phyloP scores from a whole-genome alignment of 2,329 filamentous ascomycete species.

The Colletotrichum liriopes region DNA sequence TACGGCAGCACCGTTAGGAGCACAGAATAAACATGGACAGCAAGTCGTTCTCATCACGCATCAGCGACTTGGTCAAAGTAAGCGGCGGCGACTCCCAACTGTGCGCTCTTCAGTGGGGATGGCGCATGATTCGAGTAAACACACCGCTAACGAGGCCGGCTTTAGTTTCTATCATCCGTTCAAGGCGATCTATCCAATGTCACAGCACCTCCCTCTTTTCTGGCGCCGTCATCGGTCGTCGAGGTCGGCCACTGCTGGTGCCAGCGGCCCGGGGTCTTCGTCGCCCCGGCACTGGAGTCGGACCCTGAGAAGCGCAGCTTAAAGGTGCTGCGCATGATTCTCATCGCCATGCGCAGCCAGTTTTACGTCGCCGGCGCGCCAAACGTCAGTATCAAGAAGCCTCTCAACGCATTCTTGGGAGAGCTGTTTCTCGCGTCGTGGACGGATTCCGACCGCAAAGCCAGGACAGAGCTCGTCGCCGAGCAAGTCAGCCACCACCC shows the following conservation, averaged over 20 bases:
- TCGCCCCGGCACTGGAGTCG: slow-evolving; percentile 62
- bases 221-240: slow-evolving; percentile 65
- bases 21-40: slow-evolving; percentile 35
- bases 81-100: background rate
- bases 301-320: slow-evolving; percentile 61
- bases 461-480: slow-evolving; percentile 54
- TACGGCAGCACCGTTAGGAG: background rate
- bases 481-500: slow-evolving; percentile 70
- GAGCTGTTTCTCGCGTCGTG: slow-evolving; percentile 64
- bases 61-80: slow-evolving; percentile 43
- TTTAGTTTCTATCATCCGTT: slow-evolving; percentile 47
- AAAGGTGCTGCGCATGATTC: slow-evolving; percentile 63
- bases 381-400: slow-evolving; percentile 66
- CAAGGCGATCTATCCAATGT: slow-evolving; percentile 68
- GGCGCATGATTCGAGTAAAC: slow-evolving; percentile 1
- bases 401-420: slow-evolving; percentile 68
- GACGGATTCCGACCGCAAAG: slow-evolving; percentile 49
- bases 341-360: slow-evolving; percentile 62
- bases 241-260: slow-evolving; percentile 68
- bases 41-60: slow-evolving; percentile 42
- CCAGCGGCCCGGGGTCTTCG: slow-evolving; percentile 63
- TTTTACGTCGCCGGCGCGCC: slow-evolving; percentile 64
- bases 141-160: slow-evolving; percentile 11
- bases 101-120: background rate
- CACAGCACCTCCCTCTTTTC: slow-evolving; percentile 66